Percentiles rank a stretch among this genome's conserved stretches.
Evolutionary conservation across 495 filamentous ascomycete species (phyloP).

Genomic region (Peziza echinospora): DNA sequence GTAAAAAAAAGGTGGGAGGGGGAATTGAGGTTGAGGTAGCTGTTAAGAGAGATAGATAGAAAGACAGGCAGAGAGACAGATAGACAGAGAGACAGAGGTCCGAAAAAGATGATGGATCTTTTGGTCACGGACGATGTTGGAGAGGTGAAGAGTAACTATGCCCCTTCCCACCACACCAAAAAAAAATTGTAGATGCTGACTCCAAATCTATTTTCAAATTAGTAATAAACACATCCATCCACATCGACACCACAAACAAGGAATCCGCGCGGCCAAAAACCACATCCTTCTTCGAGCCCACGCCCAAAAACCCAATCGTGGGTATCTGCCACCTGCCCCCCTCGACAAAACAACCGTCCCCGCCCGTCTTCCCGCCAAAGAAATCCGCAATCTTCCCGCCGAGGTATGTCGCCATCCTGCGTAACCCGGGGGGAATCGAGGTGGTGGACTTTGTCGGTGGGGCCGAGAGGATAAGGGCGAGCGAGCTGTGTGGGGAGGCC

Average conservation of each 20-base stretch:
- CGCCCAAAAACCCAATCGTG: not conserved
- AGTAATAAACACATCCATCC: constrained; percentile 13
- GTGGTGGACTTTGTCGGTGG: not conserved
- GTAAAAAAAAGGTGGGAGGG: too few relatives aligned
- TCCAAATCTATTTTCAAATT: too few relatives aligned
- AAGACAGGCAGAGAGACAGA: too few relatives aligned
- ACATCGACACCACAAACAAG: constrained; percentile 19
- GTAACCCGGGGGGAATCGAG: not conserved
- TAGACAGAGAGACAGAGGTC: too few relatives aligned
- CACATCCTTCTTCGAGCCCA: not conserved
- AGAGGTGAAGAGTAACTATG: constrained; percentile 2
- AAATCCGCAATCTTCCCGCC: too few relatives aligned
- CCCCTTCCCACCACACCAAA: constrained; percentile 6
- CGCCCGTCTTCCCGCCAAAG: too few relatives aligned
- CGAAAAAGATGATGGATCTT: not conserved
- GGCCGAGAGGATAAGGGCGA: not conserved
- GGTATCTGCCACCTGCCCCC: not conserved
- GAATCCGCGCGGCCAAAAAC: constrained; percentile 25
- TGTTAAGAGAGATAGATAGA: too few relatives aligned
- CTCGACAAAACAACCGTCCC: not conserved
- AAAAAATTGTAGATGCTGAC: too few relatives aligned
- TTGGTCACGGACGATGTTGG: not conserved
- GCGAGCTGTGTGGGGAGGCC: not conserved
- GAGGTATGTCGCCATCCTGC: not conserved
- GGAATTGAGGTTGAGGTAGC: too few relatives aligned